Percentiles rank a stretch among this genome's conserved stretches.
Conservation (phyloP, 2,329 filamentous ascomycete genomes). For the Fusarium liriodendri region DNA sequence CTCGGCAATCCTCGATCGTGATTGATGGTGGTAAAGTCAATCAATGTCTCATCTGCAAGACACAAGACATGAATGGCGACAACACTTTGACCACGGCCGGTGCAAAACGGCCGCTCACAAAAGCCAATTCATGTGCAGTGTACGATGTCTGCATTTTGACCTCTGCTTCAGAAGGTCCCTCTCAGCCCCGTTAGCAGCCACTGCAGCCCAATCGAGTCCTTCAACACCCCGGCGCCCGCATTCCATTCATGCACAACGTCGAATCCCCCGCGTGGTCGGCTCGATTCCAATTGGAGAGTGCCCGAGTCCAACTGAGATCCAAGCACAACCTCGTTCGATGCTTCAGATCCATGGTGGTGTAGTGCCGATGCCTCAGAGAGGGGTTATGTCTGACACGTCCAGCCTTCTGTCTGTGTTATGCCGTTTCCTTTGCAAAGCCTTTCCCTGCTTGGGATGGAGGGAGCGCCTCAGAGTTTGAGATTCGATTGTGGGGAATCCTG, state of each 20-base stretch:
- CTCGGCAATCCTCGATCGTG: background rate
- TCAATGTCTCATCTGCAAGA: constrained; percentile 12
- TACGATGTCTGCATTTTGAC: background rate
- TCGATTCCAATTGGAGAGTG: constrained; percentile 38
- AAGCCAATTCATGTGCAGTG: constrained; percentile 1
- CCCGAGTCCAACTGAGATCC: constrained; percentile 22
- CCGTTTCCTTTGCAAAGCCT: background rate
- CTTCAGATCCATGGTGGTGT: constrained; percentile 4
- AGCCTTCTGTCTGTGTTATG: background rate
- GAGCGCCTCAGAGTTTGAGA: constrained; percentile 7
- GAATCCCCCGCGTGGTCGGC: constrained; percentile 30
- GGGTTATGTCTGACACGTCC: background rate
- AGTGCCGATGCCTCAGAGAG: constrained; percentile 10
- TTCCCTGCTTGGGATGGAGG: background rate
- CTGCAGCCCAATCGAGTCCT: constrained; percentile 11
- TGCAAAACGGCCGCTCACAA: constrained; percentile 8
- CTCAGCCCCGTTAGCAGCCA: constrained; percentile 7
- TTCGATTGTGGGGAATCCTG: constrained; percentile 26
- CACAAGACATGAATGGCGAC: constrained; percentile 13
- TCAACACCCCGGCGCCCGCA: constrained; percentile 15
- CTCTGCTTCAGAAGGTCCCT: constrained; percentile 6
- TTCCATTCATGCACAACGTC: constrained; percentile 33
- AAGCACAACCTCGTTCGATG: constrained; percentile 10
- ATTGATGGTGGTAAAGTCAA: constrained; percentile 8
- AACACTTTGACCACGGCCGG: constrained; percentile 1